Evolutionary conservation across 2,329 filamentous ascomycete genomes (phyloP).

Genomic region (Fusarium proliferatum): DNA sequence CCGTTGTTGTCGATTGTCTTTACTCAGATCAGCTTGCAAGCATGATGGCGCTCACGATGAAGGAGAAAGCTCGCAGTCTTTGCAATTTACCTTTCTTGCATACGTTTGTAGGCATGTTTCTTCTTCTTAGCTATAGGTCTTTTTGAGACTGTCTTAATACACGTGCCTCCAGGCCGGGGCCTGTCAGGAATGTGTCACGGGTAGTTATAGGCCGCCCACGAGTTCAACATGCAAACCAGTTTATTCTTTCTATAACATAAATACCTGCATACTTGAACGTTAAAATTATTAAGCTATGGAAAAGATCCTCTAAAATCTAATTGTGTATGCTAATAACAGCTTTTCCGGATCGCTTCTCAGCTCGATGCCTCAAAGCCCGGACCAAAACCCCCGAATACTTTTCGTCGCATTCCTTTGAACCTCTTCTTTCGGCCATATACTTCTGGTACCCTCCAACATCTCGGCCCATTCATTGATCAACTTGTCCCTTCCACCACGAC

Average conservation of each 20-base stretch:
- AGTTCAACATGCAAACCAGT: background rate
- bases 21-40: accelerated
- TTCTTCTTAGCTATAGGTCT: background rate
- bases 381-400: background rate
- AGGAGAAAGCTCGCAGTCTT: no score
- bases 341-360: no score
- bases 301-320: no score
- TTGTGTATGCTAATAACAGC: accelerated
- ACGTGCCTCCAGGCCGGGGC: no score
- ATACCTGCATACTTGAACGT: accelerated
- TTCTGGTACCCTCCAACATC: background rate
- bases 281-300: accelerated
- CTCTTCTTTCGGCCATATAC: background rate
- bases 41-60: background rate
- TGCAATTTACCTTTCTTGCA: accelerated
- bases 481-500: background rate
- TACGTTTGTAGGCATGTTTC: accelerated
- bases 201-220: accelerated
- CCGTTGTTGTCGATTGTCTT: accelerated
- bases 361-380: background rate
- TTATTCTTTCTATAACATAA: background rate
- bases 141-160: no score
- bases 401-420: background rate
- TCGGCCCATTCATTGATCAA: background rate
- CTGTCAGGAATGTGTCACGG: background rate